Evolutionary conservation across 2,329 filamentous ascomycete species (phyloP).

Genomic region (Endoconidiophora laricicola): DNA sequence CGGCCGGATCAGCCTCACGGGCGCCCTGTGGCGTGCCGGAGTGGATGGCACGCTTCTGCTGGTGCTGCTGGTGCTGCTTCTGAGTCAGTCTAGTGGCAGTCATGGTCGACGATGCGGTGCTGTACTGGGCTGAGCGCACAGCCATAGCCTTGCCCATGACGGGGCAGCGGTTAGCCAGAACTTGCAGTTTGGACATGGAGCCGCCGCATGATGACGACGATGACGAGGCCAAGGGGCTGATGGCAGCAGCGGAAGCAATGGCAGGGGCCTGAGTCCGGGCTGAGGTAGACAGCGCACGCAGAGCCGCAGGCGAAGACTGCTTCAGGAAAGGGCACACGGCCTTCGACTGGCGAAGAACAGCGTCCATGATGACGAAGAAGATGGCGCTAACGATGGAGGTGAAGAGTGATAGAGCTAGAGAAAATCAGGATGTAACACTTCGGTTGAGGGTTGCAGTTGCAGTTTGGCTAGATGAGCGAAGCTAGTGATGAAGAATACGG

Average conservation of each 20-base stretch:
- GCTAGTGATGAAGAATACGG: not conserved
- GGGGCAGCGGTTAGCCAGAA: slow-evolving; percentile 84
- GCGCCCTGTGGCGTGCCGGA: slow-evolving; percentile 7
- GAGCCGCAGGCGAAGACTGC: slow-evolving; percentile 78
- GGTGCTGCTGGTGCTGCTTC: slow-evolving; percentile 38
- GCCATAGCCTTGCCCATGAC: slow-evolving; percentile 97
- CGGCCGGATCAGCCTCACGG: slow-evolving; percentile 11
- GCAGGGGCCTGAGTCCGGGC: slow-evolving; percentile 34
- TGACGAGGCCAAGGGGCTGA: slow-evolving; percentile 18
- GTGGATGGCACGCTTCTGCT: slow-evolving; percentile 8
- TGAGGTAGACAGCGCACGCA: slow-evolving; percentile 73
- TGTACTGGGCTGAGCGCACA: slow-evolving; percentile 52
- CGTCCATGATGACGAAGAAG: slow-evolving; percentile 51
- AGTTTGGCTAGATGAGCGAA: not conserved
- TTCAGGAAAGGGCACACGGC: slow-evolving; percentile 95
- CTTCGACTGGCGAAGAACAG: slow-evolving; percentile 86
- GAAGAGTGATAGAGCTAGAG: not conserved
- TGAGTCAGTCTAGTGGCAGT: slow-evolving; percentile 25
- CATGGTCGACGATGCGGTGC: slow-evolving; percentile 24
- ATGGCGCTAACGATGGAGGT: not conserved
- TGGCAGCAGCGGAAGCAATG: slow-evolving; percentile 20
- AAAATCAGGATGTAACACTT: not conserved
- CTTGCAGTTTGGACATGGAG: slow-evolving; percentile 92
- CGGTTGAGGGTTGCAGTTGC: not conserved
- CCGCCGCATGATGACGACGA: slow-evolving; percentile 60